phyloP scores from a whole-genome alignment of 331 rosid genomes.

The Telfairia occidentalis region DNA sequence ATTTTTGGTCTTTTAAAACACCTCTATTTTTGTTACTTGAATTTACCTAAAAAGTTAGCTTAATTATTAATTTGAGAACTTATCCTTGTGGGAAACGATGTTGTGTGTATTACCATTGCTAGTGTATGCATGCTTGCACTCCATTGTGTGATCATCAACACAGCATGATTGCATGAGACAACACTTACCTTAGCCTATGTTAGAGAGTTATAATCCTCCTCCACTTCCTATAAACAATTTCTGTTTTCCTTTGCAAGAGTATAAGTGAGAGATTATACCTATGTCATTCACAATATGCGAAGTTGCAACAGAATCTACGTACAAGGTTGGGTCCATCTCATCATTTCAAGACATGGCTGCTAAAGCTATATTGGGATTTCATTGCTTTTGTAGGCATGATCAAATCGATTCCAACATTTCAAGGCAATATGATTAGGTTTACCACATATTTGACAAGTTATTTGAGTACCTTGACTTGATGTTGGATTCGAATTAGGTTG shows the following conservation, averaged over 20 bases:
- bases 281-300: neutral
- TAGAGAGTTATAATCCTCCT: neutral
- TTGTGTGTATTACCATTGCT: no score
- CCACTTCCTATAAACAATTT: neutral
- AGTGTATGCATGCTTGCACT: no score
- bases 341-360: neutral
- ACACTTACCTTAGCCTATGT: neutral
- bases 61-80: no score
- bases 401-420: neutral
- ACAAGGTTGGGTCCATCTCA: neutral
- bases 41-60: no score
- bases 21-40: no score
- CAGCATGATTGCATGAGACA: no score
- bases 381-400: neutral
- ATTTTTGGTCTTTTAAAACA: no score
- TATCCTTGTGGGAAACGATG: no score
- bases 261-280: neutral
- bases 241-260: neutral
- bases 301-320: neutral
- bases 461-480: neutral
- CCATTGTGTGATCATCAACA: no score
- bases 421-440: neutral
- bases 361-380: neutral
- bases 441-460: neutral
- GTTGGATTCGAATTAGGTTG: neutral